Conservation (phyloP, 2,329 filamentous ascomycete genomes). For the Cercospora sojina region DNA sequence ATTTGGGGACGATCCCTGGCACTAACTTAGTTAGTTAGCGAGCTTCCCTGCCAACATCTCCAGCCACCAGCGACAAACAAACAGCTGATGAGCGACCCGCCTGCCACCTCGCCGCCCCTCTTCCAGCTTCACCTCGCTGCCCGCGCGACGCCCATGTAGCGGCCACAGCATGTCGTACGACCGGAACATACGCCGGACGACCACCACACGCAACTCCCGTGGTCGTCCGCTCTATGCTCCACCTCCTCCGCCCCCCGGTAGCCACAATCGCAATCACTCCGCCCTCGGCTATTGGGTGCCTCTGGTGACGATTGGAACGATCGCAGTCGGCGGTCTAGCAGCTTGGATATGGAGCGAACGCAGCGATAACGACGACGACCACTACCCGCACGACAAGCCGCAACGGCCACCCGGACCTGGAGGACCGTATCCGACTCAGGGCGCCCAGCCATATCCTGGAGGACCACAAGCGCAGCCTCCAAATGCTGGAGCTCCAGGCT, state of each 20-base stretch:
- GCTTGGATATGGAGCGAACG: constrained; percentile 95
- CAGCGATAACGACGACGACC: constrained; percentile 68
- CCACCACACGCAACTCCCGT: constrained; percentile 52
- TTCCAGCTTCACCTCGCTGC: neutral
- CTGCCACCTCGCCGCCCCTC: neutral
- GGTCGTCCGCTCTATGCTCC: constrained; percentile 44
- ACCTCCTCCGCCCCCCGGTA: constrained; percentile 38
- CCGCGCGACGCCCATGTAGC: constrained; percentile 11
- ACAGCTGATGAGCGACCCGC: neutral
- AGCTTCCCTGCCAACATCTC: constrained; percentile 7
- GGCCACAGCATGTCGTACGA: constrained; percentile 50
- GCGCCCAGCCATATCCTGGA: constrained; percentile 30
- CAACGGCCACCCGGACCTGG: constrained; percentile 31
- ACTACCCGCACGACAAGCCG: constrained; percentile 49
- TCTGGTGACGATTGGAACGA: constrained; percentile 78
- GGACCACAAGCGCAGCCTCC: constrained; percentile 18
- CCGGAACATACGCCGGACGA: constrained; percentile 43
- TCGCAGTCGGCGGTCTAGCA: constrained; percentile 80
- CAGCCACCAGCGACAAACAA: constrained; percentile 4
- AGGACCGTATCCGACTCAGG: constrained; percentile 27
- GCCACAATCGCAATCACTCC: constrained; percentile 51
- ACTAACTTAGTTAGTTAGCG: too few relatives aligned
- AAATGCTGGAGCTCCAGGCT: constrained; percentile 3
- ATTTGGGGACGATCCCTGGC: neutral
- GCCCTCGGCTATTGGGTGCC: constrained; percentile 85